These are phyloP conservation scores for Smallanthus sonchifolius DNA, from an alignment of 129 eudicot species.

Conservation along the genomic window DNA sequence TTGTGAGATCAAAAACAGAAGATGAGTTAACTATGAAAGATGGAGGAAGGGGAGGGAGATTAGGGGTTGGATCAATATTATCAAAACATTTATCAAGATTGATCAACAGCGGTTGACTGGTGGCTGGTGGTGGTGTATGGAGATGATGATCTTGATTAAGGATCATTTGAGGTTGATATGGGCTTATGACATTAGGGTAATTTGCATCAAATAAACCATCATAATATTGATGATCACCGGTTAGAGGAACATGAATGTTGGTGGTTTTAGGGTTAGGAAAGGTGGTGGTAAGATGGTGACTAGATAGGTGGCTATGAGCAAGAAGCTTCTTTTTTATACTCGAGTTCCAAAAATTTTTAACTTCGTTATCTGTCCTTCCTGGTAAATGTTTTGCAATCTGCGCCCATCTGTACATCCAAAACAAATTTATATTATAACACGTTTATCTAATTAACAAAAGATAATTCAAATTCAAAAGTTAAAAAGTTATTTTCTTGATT, in stretches of 20 bases:
- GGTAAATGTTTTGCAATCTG: conserved; percentile 73
- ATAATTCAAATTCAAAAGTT: not conserved
- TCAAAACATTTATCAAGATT: conserved; percentile 28
- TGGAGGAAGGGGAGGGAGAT: conserved; percentile 36
- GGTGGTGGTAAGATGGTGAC: conserved; percentile 23
- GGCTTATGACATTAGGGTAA: conserved; percentile 13
- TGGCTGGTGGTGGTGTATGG: conserved; percentile 13
- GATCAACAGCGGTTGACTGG: not conserved
- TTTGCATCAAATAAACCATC: conserved; percentile 29
- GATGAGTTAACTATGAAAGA: conserved; percentile 22
- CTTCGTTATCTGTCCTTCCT: conserved; percentile 71
- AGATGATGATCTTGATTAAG: conserved; percentile 16
- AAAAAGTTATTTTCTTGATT: not conserved
- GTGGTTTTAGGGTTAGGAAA: conserved; percentile 23
- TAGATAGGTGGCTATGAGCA: conserved; percentile 37
- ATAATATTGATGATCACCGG: conserved; percentile 21
- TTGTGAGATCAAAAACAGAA: conserved; percentile 17
- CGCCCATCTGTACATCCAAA: conserved; percentile 47
- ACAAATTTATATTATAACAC: not conserved
- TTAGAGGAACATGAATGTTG: conserved; percentile 15
- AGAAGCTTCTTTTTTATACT: conserved; percentile 71
- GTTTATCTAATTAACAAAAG: not conserved
- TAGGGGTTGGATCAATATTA: not conserved
- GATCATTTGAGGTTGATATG: conserved; percentile 27
- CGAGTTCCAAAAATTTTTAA: conserved; percentile 78